Evolutionary conservation across 805 yeast genomes (phyloP), one percentile per base, ranked within the genome.

Genomic region (Hanseniaspora lindneri): DNA sequence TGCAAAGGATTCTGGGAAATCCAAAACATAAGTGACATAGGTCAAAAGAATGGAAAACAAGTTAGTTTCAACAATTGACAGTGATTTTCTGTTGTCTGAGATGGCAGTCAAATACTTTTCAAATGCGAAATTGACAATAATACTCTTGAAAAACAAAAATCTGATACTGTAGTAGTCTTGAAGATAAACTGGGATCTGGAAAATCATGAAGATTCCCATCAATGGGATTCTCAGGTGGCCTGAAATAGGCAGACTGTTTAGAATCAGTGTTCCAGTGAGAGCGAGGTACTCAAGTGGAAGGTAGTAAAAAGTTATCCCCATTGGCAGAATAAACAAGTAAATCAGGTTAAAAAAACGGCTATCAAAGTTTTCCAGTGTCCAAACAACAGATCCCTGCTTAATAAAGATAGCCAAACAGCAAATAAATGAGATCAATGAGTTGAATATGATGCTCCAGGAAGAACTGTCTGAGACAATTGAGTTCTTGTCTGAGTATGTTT

Each of bases 61-160:
- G 25, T 65, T 60, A 40, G 66, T 66, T 36, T 68, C 73, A 13
- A 67, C 59, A 6, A 52, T 49, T 48, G 66, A 68, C 47, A 68
- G 55, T 39, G 71, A 67, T 54, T 64, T 66, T 51, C 65, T 51
- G 37, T 65, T 56, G 9, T 39, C 43, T 10, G 70, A 59, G 6
- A 66, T 53, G 23, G 50, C 51, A 1, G 58, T 55, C 17, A 69
- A 51, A 2, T 56, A 39, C n/a, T 49, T 55, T 29, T 60, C 56
- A 8, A 66, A 39, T 4, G 51, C 37, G 20, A 53, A 50, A 47
- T 67, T 65, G 5, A 58, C 30, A 2, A 54, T 44, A 25, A 63
- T 55, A 7, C 64, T 57, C 17, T 54, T 53, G 6, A 61, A 23
- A 17, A 52, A 53, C 1, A 16, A 33, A 3, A 41, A 7, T 10